These are phyloP conservation scores for Emmonsiellopsis sp. DNA, from an alignment of 2,329 filamentous ascomycete species.

Conservation along the genomic window DNA sequence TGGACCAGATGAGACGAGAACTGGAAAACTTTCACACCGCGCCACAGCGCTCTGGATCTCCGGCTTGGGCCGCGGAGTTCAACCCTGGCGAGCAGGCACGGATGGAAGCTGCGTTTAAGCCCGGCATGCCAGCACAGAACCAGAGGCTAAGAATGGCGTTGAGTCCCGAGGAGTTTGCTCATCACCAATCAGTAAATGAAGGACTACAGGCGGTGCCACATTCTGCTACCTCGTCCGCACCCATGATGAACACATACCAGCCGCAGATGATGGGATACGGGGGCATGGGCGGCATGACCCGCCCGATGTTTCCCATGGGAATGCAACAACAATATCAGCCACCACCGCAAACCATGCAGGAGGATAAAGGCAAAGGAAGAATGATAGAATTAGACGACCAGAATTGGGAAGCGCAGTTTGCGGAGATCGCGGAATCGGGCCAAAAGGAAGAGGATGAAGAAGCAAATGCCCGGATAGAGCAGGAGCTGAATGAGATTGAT, in stretches of 20 bases:
- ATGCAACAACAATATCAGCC: conserved; percentile 34
- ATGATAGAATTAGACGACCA: conserved; percentile 88
- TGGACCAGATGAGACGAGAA: conserved; percentile 58
- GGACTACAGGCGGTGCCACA: conserved; percentile 51
- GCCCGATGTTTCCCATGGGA: conserved; percentile 38
- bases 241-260: conserved; percentile 39
- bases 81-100: conserved; percentile 54
- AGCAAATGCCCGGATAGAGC: conserved; percentile 68
- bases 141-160: conserved; percentile 44
- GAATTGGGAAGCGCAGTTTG: conserved; percentile 95
- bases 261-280: conserved; percentile 37
- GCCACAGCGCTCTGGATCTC: conserved; percentile 44
- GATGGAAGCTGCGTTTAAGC: conserved; percentile 61
- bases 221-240: conserved; percentile 46
- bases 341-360: conserved; percentile 28
- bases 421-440: conserved; percentile 61
- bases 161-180: conserved; percentile 74
- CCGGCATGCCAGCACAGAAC: conserved; percentile 37
- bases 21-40: conserved; percentile 45
- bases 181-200: conserved; percentile 68
- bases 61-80: conserved; percentile 57
- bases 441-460: conserved; percentile 48
- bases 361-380: conserved; percentile 74
- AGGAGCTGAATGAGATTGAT: conserved; percentile 83
- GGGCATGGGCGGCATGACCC: conserved; percentile 43